Percentiles rank a stretch among this genome's conserved stretches.
phyloP scores from a whole-genome alignment of 2,329 filamentous ascomycete genomes.

The Xylariaceae sp. region DNA sequence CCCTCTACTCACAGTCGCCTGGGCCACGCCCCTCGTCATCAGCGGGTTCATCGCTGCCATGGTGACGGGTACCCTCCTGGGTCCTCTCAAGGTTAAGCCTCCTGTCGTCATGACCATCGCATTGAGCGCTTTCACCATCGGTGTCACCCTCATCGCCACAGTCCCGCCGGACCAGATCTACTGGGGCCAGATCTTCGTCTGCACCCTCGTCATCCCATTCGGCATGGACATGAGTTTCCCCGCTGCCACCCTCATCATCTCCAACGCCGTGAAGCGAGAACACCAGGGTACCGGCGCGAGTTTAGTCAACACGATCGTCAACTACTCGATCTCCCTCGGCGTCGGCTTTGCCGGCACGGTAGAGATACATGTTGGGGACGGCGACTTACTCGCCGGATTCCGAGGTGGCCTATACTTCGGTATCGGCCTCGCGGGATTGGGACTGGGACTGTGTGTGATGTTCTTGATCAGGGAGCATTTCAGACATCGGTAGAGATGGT shows the following conservation, averaged over 20 bases:
- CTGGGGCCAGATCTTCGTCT: constrained; percentile 49
- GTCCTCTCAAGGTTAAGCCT: constrained; percentile 22
- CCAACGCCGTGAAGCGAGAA: constrained; percentile 34
- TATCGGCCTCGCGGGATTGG: constrained; percentile 22
- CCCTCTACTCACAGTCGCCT: constrained; percentile 33
- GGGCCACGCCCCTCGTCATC: constrained; percentile 31
- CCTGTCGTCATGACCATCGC: constrained; percentile 28
- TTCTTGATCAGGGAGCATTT: constrained; percentile 20
- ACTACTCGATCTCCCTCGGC: constrained; percentile 52
- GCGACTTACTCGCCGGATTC: constrained; percentile 25
- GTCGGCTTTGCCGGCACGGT: constrained; percentile 49
- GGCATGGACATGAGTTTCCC: constrained; percentile 56
- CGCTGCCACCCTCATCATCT: constrained; percentile 46
- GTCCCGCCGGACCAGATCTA: constrained; percentile 45
- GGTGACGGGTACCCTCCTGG: constrained; percentile 25
- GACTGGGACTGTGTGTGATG: constrained; percentile 22
- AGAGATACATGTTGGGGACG: constrained; percentile 25
- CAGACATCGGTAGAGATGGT: constrained; percentile 1
- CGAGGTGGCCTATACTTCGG: constrained; percentile 27
- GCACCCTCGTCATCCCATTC: constrained; percentile 43
- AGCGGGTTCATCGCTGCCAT: constrained; percentile 32
- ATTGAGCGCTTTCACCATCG: constrained; percentile 26
- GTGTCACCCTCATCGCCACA: constrained; percentile 26
- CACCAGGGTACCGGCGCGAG: constrained; percentile 35
- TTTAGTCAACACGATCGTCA: constrained; percentile 51